Evolutionary conservation across 2,329 filamentous ascomycete species (phyloP).

Genomic region (Arthrobotrys entomopaga): DNA sequence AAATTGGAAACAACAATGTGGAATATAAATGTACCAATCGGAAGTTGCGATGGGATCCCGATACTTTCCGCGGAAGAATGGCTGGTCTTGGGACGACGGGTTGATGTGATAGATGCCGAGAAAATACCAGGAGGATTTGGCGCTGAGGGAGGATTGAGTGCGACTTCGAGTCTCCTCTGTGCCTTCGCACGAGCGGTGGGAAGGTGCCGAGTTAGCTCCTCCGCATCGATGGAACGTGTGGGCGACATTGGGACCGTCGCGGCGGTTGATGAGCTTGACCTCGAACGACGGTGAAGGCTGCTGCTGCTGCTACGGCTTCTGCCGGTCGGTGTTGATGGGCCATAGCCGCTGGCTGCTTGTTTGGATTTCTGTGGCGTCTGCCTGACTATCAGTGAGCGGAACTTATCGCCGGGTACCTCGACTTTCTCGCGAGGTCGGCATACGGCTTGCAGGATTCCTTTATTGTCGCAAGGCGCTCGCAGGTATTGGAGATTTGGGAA

Average conservation of each 20-base stretch:
- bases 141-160: slow-evolving; percentile 35
- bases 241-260: slow-evolving; percentile 45
- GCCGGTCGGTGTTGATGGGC: slow-evolving; percentile 15
- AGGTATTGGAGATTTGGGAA: slow-evolving; percentile 51
- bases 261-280: slow-evolving; percentile 42
- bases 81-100: slow-evolving; percentile 42
- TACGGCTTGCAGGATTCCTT: slow-evolving; percentile 40
- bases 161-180: slow-evolving; percentile 45
- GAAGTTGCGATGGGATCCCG: slow-evolving; percentile 16
- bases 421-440: slow-evolving; percentile 51
- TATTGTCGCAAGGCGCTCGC: slow-evolving; percentile 47
- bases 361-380: slow-evolving; percentile 37
- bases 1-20: slow-evolving; percentile 50
- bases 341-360: slow-evolving; percentile 17
- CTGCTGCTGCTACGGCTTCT: slow-evolving; percentile 25
- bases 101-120: slow-evolving; percentile 12
- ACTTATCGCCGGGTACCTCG: slow-evolving; percentile 51
- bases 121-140: slow-evolving; percentile 39
- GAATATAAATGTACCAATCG: slow-evolving; percentile 43
- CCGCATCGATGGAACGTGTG: slow-evolving; percentile 39
- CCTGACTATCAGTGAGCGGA: slow-evolving; percentile 38
- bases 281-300: slow-evolving; percentile 33
- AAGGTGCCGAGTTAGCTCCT: slow-evolving; percentile 49
- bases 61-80: slow-evolving; percentile 46
- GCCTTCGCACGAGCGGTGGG: slow-evolving; percentile 47